phyloP scores from a whole-genome alignment of 2,329 filamentous ascomycete species.

The Sphaerulina musiva region DNA sequence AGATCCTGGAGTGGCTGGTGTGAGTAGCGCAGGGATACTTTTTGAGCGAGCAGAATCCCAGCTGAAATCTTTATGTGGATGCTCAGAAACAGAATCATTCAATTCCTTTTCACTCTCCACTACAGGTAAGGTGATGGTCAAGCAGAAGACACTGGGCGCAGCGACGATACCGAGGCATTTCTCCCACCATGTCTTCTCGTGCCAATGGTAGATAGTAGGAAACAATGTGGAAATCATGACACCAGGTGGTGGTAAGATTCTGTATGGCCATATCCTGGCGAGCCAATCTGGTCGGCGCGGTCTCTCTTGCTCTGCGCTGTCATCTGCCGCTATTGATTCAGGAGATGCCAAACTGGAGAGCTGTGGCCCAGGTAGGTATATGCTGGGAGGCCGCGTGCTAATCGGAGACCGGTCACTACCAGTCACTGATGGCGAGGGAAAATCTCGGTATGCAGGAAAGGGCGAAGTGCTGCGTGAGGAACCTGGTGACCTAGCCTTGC shows the following conservation, averaged over 20 bases:
- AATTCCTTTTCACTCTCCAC: slow-evolving; percentile 61
- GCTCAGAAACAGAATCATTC: background rate
- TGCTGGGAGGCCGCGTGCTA: slow-evolving; percentile 44
- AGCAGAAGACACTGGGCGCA: slow-evolving; percentile 80
- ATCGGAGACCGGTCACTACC: slow-evolving; percentile 18
- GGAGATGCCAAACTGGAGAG: slow-evolving; percentile 17
- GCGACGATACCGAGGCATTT: slow-evolving; percentile 74
- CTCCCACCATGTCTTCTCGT: slow-evolving; percentile 75
- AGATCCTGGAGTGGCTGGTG: slow-evolving; percentile 6
- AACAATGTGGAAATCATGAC: slow-evolving; percentile 70
- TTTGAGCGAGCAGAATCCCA: slow-evolving; percentile 15
- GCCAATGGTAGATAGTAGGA: slow-evolving; percentile 78
- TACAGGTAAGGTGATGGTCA: slow-evolving; percentile 86
- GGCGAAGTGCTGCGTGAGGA: slow-evolving; percentile 48
- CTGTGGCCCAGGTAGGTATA: slow-evolving; percentile 46
- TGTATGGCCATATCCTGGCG: slow-evolving; percentile 74
- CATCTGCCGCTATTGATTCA: slow-evolving; percentile 34
- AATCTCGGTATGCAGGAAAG: slow-evolving; percentile 60
- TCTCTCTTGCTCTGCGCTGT: slow-evolving; percentile 23
- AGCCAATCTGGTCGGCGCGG: slow-evolving; percentile 28
- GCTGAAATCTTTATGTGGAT: slow-evolving; percentile 14
- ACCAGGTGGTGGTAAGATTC: slow-evolving; percentile 63
- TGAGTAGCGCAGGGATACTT: slow-evolving; percentile 15
- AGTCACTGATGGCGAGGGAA: slow-evolving; percentile 40
- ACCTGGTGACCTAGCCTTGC: slow-evolving; percentile 27